Conservation (phyloP, 768 basidiomycete species). For the Leccinum barrowsii region DNA sequence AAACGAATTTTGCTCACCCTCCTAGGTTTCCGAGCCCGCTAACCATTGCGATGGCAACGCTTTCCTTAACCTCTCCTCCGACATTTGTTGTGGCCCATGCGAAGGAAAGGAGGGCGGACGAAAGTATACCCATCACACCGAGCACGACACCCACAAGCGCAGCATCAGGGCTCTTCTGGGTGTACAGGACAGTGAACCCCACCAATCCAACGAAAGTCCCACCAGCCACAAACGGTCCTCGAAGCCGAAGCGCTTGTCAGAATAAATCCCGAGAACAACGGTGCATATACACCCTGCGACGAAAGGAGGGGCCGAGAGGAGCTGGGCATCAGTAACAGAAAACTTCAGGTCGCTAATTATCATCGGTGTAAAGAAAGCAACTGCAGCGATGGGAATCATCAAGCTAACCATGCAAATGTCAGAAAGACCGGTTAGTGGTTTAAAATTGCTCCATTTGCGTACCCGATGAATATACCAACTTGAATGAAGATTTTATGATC, state of each 20-base stretch:
- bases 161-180: not conserved
- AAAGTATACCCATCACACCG: not conserved
- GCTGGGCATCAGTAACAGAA: conserved; percentile 45
- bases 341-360: conserved; percentile 47
- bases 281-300: conserved; percentile 40
- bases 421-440: not conserved
- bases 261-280: conserved; percentile 36
- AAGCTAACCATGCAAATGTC: conserved; percentile 25
- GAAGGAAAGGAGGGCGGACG: not conserved
- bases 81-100: not conserved
- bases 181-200: conserved; percentile 47
- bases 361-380: conserved; percentile 46
- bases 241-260: conserved; percentile 37
- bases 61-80: not conserved
- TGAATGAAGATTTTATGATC: too few species aligned
- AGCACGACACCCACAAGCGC: not conserved
- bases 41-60: not conserved
- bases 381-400: conserved; percentile 41
- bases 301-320: conserved; percentile 46
- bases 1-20: not conserved
- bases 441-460: not conserved
- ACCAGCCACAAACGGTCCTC: conserved; percentile 47
- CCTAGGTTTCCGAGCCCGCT: not conserved
- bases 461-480: not conserved
- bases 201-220: conserved; percentile 38